Conservation (phyloP, 768 basidiomycete species). For the Pulveroboletus sp. region DNA sequence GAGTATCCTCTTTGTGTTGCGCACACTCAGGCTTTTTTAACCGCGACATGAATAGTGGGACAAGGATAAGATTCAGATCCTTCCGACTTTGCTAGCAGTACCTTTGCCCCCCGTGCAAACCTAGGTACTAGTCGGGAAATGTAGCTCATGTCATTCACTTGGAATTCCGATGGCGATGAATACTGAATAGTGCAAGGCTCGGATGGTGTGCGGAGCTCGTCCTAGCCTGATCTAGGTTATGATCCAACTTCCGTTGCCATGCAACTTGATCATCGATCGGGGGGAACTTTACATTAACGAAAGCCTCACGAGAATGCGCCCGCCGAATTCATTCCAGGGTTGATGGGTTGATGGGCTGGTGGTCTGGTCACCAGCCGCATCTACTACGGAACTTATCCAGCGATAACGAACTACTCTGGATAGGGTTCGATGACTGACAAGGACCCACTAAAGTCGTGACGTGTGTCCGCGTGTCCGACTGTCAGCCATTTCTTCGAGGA, state of each 20-base stretch:
- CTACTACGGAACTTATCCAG: constrained; percentile 7
- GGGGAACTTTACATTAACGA: neutral
- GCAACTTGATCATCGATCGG: neutral
- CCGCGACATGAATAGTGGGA: constrained; percentile 49
- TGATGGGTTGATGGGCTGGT: neutral
- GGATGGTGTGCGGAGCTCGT: neutral
- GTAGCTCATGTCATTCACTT: neutral
- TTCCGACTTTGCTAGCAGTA: constrained; percentile 39
- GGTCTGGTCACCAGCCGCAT: no score
- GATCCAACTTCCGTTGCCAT: neutral
- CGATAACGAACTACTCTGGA: neutral
- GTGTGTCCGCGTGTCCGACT: neutral
- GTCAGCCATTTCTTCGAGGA: neutral
- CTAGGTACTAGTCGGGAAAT: constrained; percentile 2
- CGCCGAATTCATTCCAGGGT: neutral
- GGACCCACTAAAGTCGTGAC: neutral
- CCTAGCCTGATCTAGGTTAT: neutral
- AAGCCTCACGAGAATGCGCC: neutral
- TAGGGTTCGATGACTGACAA: neutral
- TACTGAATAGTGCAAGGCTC: neutral
- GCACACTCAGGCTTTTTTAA: neutral
- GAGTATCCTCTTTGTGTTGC: neutral
- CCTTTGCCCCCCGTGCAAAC: constrained; percentile 9
- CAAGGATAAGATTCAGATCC: constrained; percentile 49
- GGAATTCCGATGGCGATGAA: neutral